Evolutionary conservation across 306 rosid species (phyloP).

Genomic region (Sechiopsis laciniata): DNA sequence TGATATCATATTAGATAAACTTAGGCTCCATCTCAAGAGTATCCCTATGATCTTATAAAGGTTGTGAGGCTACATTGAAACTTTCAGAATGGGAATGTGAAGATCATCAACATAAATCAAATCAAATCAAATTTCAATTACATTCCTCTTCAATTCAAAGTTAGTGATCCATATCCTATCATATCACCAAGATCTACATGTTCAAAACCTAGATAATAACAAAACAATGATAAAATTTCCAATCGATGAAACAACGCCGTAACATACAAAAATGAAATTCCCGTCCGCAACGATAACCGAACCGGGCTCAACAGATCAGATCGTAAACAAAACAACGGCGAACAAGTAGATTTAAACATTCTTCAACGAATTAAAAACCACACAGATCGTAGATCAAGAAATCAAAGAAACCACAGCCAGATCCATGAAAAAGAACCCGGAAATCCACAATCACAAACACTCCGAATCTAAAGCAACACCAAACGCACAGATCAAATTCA

Average conservation of each 20-base stretch:
- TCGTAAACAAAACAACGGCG: background rate
- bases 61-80: no score
- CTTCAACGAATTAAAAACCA: background rate
- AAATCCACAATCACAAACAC: slow-evolving; percentile 11
- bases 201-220: background rate
- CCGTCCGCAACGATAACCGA: background rate
- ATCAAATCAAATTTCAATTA: background rate
- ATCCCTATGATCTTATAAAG: no score
- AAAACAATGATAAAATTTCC: background rate
- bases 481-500: slow-evolving; percentile 14
- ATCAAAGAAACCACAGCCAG: background rate
- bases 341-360: background rate
- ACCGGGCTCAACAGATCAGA: slow-evolving; percentile 9
- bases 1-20: no score
- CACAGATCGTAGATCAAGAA: slow-evolving; percentile 13
- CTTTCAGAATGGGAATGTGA: no score
- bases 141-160: background rate
- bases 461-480: slow-evolving; percentile 20
- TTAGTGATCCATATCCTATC: background rate
- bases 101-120: no score
- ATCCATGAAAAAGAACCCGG: background rate
- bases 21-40: no score
- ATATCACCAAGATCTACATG: background rate
- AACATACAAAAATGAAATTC: background rate
- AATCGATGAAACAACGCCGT: background rate